Conservation (phyloP, 768 basidiomycete species). For the Russula sp. region DNA sequence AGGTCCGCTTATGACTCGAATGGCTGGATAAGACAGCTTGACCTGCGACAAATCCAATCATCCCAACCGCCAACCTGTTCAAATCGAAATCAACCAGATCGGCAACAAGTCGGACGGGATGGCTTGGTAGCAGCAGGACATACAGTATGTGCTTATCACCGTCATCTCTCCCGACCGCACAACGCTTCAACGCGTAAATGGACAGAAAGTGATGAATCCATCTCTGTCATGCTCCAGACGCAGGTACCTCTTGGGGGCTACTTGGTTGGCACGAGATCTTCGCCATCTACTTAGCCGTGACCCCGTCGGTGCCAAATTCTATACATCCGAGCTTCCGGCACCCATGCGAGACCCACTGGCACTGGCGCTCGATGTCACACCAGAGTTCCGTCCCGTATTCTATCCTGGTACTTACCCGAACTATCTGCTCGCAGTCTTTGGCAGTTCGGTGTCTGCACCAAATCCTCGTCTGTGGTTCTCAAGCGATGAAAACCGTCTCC, state of each 20-base stretch:
- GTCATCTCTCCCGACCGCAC: neutral
- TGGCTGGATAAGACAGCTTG: conserved; percentile 55
- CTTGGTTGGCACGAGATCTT: conserved; percentile 79
- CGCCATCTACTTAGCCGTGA: conserved; percentile 63
- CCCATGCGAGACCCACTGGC: too few species aligned
- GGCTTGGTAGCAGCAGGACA: conserved; percentile 36
- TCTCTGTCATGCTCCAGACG: conserved; percentile 36
- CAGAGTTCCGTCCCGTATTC: too few species aligned
- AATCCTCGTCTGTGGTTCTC: conserved; percentile 48
- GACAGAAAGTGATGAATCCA: conserved; percentile 32
- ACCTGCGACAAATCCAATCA: conserved; percentile 61
- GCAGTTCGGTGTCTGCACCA: too few species aligned
- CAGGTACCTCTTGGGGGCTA: conserved; percentile 66
- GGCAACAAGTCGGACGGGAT: conserved; percentile 32
- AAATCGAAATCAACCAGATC: conserved; percentile 42
- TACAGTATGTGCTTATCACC: conserved; percentile 33
- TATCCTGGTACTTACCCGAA: too few species aligned
- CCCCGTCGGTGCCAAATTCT: conserved; percentile 74
- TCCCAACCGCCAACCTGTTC: conserved; percentile 63
- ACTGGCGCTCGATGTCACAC: too few species aligned
- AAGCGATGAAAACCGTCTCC: conserved; percentile 54
- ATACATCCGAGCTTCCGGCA: conserved; percentile 72
- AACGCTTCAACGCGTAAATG: neutral
- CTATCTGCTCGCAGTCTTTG: too few species aligned
- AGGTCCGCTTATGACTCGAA: conserved; percentile 72